These are phyloP conservation scores for Cylindrotheca fusiformis DNA, from an alignment of 108 stramenopile genomes.

Conservation along the genomic window DNA sequence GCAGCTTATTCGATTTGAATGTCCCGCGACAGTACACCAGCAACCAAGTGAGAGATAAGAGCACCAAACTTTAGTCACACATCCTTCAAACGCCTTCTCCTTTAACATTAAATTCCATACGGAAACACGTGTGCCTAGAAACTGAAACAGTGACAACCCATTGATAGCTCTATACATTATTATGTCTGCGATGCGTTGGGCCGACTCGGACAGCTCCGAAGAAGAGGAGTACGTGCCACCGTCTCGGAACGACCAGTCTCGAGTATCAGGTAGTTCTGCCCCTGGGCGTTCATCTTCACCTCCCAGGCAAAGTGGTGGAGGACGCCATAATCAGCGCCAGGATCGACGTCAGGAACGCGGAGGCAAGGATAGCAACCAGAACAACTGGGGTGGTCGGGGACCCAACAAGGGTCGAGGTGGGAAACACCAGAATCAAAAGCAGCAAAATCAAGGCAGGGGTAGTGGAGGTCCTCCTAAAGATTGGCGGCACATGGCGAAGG, in stretches of 20 bases:
- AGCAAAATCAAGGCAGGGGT: conserved; percentile 10
- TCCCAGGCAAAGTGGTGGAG: not conserved
- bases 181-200: conserved; percentile 30
- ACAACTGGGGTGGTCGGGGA: not conserved
- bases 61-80: no score
- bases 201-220: conserved; percentile 29
- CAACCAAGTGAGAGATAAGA: no score
- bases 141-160: no score
- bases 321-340: not conserved
- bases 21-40: no score
- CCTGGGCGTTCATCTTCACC: not conserved
- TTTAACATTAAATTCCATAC: no score
- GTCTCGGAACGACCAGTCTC: not conserved
- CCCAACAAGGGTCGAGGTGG: not conserved
- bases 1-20: no score
- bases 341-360: not conserved
- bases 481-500: conserved; percentile 38
- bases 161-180: not conserved
- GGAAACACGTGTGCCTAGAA: no score
- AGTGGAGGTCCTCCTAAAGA: conserved; percentile 11
- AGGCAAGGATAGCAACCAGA: not conserved
- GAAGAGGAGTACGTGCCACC: conserved; percentile 25
- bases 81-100: no score
- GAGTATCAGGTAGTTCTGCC: not conserved
- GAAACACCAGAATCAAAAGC: conserved; percentile 18